Conservation (phyloP, 495 filamentous ascomycete species). For the Mytilinidion resinicola region DNA sequence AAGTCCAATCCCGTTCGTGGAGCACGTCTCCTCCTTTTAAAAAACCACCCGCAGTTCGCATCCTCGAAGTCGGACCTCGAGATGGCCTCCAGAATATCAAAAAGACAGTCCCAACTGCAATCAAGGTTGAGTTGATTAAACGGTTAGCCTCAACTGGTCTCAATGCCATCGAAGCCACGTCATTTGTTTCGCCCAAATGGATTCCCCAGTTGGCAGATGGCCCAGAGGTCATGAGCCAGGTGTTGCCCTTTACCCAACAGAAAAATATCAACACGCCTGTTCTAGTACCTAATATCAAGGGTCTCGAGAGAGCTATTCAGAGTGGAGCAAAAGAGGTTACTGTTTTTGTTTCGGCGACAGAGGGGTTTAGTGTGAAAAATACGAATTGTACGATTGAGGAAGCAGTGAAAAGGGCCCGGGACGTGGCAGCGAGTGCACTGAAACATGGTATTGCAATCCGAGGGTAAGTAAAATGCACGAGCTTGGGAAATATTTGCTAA, state of each 20-base stretch:
- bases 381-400: background rate
- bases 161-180: conserved; percentile 41
- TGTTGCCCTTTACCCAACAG: background rate
- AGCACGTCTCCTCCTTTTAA: too few species aligned
- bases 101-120: conserved; percentile 33
- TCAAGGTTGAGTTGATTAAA: conserved; percentile 40
- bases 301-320: conserved; percentile 35
- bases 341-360: conserved; percentile 28
- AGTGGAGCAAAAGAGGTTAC: conserved; percentile 37
- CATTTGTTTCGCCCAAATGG: conserved; percentile 40
- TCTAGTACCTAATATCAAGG: conserved; percentile 41
- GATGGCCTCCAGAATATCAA: conserved; percentile 44
- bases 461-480: too few species aligned
- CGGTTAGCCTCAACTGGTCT: conserved; percentile 34
- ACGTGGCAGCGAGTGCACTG: background rate
- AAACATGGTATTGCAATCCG: background rate
- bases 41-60: too few species aligned
- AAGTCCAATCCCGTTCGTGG: too few species aligned
- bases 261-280: conserved; percentile 30
- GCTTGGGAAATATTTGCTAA: too few species aligned
- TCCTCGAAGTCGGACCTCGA: conserved; percentile 43
- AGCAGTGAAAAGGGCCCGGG: background rate
- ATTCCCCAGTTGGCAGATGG: conserved; percentile 43
- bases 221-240: conserved; percentile 30
- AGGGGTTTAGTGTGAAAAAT: background rate